phyloP scores from a whole-genome alignment of 2,329 filamentous ascomycete species.

The Claviceps sp. region DNA sequence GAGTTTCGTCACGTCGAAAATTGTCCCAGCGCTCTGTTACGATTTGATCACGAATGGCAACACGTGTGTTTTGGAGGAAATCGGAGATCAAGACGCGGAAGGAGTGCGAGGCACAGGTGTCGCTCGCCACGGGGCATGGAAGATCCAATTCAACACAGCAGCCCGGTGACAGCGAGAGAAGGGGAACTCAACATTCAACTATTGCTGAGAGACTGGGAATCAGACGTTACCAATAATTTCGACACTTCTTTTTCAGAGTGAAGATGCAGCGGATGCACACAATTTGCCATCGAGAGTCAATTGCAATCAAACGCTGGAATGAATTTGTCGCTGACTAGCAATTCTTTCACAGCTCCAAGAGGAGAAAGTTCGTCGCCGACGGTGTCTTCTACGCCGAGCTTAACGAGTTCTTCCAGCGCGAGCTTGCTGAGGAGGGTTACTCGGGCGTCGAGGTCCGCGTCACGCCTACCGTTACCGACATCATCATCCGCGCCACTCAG shows the following conservation, averaged over 20 bases:
- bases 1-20: neutral
- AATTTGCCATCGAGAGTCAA: neutral
- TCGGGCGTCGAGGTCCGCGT: slow-evolving; percentile 99
- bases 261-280: neutral
- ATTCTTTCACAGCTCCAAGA: slow-evolving; percentile 55
- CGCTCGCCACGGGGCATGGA: neutral
- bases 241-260: neutral
- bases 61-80: neutral
- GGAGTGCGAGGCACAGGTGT: neutral
- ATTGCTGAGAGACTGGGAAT: neutral
- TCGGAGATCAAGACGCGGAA: neutral
- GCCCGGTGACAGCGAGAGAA: neutral
- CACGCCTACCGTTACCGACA: slow-evolving; percentile 98
- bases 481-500: slow-evolving; percentile 99
- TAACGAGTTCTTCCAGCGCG: slow-evolving; percentile 99
- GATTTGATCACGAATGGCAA: neutral
- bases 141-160: neutral
- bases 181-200: neutral
- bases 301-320: neutral
- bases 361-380: slow-evolving; percentile 91
- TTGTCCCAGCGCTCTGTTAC: too few species aligned
- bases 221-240: too few species aligned
- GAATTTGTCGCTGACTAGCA: slow-evolving; percentile 2
- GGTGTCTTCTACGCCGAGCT: slow-evolving; percentile 99
- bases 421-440: slow-evolving; percentile 99